A percentile compares a stretch with the other conserved stretches of the same genome.
Evolutionary conservation across 352 stramenopile species (phyloP).

Genomic region (Phytophthora aleatoria): DNA sequence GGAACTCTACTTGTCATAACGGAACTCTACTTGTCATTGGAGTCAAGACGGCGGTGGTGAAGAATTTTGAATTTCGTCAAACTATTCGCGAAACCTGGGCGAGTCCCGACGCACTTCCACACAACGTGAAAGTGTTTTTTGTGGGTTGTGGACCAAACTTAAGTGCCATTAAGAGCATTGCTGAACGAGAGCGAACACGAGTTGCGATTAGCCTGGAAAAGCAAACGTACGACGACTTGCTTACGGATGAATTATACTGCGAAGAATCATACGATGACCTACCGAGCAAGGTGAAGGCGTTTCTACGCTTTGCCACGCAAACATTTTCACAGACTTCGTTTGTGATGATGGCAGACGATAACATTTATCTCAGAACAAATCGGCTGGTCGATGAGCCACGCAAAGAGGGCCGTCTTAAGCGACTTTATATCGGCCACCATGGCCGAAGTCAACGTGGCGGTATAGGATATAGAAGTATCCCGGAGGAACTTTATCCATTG

Average conservation of each 20-base stretch:
- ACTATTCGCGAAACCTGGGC: conserved; percentile 55
- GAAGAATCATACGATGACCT: conserved; percentile 48
- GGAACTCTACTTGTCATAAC: conserved; percentile 35
- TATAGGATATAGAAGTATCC: conserved; percentile 5
- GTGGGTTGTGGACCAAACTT: conserved; percentile 37
- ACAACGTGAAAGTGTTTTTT: conserved; percentile 40
- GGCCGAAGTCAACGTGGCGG: conserved; percentile 1
- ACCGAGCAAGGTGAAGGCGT: conserved; percentile 55
- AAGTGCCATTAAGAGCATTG: background rate
- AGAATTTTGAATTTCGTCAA: conserved; percentile 39
- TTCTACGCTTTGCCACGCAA: conserved; percentile 38
- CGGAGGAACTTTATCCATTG: conserved; percentile 33
- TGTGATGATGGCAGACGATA: conserved; percentile 57
- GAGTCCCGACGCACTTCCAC: conserved; percentile 11
- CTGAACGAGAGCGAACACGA: conserved; percentile 6
- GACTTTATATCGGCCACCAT: conserved; percentile 23
- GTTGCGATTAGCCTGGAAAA: conserved; percentile 38
- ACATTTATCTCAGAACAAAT: conserved; percentile 50
- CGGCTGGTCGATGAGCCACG: conserved; percentile 5
- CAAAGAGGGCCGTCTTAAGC: background rate
- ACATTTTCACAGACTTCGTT: conserved; percentile 23
- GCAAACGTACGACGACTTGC: conserved; percentile 36
- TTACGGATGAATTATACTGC: conserved; percentile 51
- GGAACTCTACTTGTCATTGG: conserved; percentile 43
- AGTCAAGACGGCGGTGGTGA: conserved; percentile 46